Conservation (phyloP, 306 rosid species). For the Casuarina cunninghamiana region DNA sequence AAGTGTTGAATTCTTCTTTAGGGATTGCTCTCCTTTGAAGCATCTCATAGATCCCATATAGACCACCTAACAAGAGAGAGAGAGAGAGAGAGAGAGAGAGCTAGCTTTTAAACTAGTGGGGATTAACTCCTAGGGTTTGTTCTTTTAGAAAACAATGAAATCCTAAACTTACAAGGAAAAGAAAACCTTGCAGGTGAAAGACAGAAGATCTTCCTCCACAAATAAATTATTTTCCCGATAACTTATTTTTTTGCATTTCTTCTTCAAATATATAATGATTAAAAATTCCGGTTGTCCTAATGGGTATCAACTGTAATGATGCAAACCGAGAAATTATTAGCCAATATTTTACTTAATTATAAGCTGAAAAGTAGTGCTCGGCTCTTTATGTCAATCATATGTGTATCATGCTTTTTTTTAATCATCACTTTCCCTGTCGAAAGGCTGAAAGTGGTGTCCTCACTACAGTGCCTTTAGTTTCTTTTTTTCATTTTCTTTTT, state of each 20-base stretch:
- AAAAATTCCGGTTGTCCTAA: not conserved
- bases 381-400: slow-evolving; percentile 50
- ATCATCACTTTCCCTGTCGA: slow-evolving; percentile 32
- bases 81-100: not conserved
- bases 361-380: slow-evolving; percentile 16
- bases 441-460: slow-evolving; percentile 17
- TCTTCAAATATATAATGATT: not conserved
- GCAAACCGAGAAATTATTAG: slow-evolving; percentile 7
- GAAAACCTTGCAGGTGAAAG: not conserved
- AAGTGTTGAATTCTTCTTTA: slow-evolving; percentile 9
- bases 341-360: slow-evolving; percentile 8
- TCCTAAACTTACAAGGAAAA: slow-evolving; percentile 23
- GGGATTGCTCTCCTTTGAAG: slow-evolving; percentile 43
- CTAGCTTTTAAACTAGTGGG: slow-evolving; percentile 1
- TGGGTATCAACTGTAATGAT: not conserved
- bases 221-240: not conserved
- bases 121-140: not conserved
- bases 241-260: not conserved
- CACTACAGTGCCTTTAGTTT: slow-evolving; percentile 15
- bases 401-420: slow-evolving; percentile 24
- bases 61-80: slow-evolving; percentile 3
- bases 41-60: slow-evolving; percentile 22
- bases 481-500: not conserved
- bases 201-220: not conserved
- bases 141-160: not conserved